phyloP scores from a whole-genome alignment of 2,329 filamentous ascomycete species.

The Delphinella strobiligena region DNA sequence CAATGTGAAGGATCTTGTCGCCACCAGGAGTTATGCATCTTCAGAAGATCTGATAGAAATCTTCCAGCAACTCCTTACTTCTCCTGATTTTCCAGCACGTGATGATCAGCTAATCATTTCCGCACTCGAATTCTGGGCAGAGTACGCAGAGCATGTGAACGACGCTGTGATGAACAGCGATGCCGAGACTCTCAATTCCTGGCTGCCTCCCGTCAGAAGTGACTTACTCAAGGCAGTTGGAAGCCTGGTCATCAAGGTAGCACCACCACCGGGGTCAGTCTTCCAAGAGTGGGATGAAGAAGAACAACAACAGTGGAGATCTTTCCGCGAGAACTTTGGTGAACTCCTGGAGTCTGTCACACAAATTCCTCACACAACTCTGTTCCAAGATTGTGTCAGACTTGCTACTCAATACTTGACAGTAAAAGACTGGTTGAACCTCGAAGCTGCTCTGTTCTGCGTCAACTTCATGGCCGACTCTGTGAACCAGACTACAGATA shows the following conservation, averaged over 20 bases:
- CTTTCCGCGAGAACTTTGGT: conserved; percentile 66
- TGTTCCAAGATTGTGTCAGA: conserved; percentile 36
- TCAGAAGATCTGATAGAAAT: neutral
- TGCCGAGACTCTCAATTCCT: conserved; percentile 26
- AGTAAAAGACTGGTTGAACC: conserved; percentile 32
- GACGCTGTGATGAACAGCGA: conserved; percentile 43
- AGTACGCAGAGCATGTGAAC: conserved; percentile 55
- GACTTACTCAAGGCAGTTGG: no score
- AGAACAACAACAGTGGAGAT: conserved; percentile 54
- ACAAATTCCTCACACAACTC: conserved; percentile 34
- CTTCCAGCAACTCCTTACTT: conserved; percentile 14
- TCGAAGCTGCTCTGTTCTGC: conserved; percentile 46
- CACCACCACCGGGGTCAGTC: no score
- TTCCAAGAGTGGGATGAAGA: conserved; percentile 49
- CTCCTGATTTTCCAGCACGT: conserved; percentile 53
- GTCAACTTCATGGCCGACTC: conserved; percentile 53
- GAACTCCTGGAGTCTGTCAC: conserved; percentile 66
- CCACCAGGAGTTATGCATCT: conserved; percentile 24
- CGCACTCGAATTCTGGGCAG: conserved; percentile 70
- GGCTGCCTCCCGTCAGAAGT: conserved; percentile 46
- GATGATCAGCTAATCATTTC: conserved; percentile 66
- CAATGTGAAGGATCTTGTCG: conserved; percentile 48
- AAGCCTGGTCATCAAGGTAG: no score
- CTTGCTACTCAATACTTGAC: conserved; percentile 30
- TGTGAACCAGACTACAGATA: conserved; percentile 8